phyloP scores from a whole-genome alignment of 805 yeast genomes.

The Metschnikowia lachancei region DNA sequence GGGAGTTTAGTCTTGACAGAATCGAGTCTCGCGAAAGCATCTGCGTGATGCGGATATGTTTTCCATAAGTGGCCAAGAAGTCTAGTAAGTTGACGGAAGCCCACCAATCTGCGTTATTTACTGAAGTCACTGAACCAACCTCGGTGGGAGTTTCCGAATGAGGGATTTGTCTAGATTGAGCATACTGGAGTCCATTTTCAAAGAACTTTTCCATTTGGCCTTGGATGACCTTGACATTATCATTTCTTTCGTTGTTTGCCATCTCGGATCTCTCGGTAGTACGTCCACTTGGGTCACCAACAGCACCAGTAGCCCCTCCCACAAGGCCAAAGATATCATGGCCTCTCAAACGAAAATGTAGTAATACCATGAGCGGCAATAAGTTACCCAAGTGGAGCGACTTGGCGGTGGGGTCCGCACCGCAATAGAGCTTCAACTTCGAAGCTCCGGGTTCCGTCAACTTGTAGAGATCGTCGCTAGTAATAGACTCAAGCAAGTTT shows the following conservation, averaged over 20 bases:
- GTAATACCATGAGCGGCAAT: constrained; percentile 77
- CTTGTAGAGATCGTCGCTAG: constrained; percentile 37
- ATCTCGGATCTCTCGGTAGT: constrained; percentile 66
- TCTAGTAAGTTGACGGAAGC: constrained; percentile 67
- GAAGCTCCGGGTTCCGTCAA: constrained; percentile 26
- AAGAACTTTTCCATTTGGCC: constrained; percentile 63
- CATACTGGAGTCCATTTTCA: constrained; percentile 58
- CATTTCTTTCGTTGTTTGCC: constrained; percentile 47
- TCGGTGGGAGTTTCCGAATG: constrained; percentile 14
- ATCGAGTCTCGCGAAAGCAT: constrained; percentile 91
- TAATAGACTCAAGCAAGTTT: constrained; percentile 37
- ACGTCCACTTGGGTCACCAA: constrained; percentile 97
- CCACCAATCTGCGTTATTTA: constrained; percentile 88
- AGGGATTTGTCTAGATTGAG: constrained; percentile 47
- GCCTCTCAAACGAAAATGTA: constrained; percentile 83
- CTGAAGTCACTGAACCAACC: constrained; percentile 43
- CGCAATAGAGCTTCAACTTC: constrained; percentile 71
- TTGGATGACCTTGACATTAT: constrained; percentile 59
- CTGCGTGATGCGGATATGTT: constrained; percentile 72
- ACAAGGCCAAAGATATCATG: constrained; percentile 80
- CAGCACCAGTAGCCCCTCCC: constrained; percentile 94
- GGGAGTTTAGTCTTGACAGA: constrained; percentile 64
- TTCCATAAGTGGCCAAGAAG: constrained; percentile 74
- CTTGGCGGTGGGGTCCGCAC: constrained; percentile 93
- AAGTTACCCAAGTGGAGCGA: constrained; percentile 91